Base-by-base conservation (phyloP, 768 basidiomycete genomes). In the Serendipita sp. region DNA sequence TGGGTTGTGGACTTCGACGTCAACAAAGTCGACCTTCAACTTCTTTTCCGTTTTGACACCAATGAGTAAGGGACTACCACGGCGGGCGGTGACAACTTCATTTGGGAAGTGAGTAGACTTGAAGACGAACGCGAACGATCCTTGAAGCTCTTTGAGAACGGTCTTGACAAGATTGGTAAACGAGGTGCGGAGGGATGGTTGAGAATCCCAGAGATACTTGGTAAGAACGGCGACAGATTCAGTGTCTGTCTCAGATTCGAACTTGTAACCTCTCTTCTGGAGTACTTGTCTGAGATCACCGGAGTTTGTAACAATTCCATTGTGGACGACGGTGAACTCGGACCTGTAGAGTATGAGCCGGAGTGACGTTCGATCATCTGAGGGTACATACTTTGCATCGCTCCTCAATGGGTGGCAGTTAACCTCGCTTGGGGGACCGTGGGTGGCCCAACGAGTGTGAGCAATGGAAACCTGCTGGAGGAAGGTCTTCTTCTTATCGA, bases 1-100 rank as follows among this genome's bases (percentile, higher is more conserved):
- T 48, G 87, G 81, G 44, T 85, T 85, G 37, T 88, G 84, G 70
- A 98, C 84, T 74, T 98, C 94, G 64, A 99, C 96, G 75, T 98
- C 96, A 53, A 99, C 95, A 69, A 99, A 98, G 77, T 99, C 96
- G 44, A 98, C 95, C 80, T 99, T 99, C 71, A 99, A 82, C 76
- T 98, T 98, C 81, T 96, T 94, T 73, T 99, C 95, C 16, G 96
- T 98, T 85, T 98, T 98, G 72, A 99, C 95, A 77, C 96, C 96
- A 71, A 99, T 84, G 65, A 98, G 76, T 34, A 99, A 83, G 33
- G 96, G 96, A 13, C 95, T 97, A 69, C 96, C 96, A 71, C 96
- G 89, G 69, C 94, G 92, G 65, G 94, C 92, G 62, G 90, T 89
- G 67, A 98, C 94, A 67, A 94, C 83, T 74, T 98, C 90, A 69